Base-by-base conservation (phyloP, 257 asterid species). In the Solanum raphanifolium region DNA sequence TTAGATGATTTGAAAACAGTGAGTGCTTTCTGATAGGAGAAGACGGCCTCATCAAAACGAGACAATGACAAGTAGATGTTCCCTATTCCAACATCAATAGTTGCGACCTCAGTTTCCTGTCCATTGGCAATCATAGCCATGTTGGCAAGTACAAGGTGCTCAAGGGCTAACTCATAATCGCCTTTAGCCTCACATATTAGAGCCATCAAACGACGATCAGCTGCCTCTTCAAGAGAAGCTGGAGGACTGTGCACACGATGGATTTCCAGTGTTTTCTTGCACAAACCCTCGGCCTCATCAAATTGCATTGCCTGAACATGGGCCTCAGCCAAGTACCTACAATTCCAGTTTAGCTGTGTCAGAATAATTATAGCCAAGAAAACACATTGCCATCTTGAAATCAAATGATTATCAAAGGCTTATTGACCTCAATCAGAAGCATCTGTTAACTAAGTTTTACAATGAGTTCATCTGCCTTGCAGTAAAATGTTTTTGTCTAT, bases 101-200 rank as follows among this genome's bases (percentile, higher is more conserved):
- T 89, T 62, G 99, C 99, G 84, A 96, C 98, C 93, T 97, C 99
- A 34, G 79, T 94, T 88, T 97, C 99, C 89, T 94, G 99, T 83
- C 98, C 99, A 75, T 96, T 94, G 89, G 99, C 99, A 43, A 96
- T 97, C 99, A 97, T 97, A 73, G 98, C 98, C 98, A 97, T 97
- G 93, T 98, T 95, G 87, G 99, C 97, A 41, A 97, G 96, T 36
- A 97, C 99, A 87, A 97, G 99, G 90, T 97, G 99, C 88, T 97
- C 99, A 85, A 97, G 95, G 86, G 99, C 98, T 25, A 98, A 91
- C 90, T 97, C 99, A 34, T 93, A 95, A 85, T 95, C 99, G 65
- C 98, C 98, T 90, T 96, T 96, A 48, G 99, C 98, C 89, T 97
- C 99, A 43, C 95, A 95, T 88, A 97, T 95, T 82, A 97, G 98